Base-by-base conservation (phyloP, 2,329 filamentous ascomycete genomes). In the Pseudocercospora fuligena region DNA sequence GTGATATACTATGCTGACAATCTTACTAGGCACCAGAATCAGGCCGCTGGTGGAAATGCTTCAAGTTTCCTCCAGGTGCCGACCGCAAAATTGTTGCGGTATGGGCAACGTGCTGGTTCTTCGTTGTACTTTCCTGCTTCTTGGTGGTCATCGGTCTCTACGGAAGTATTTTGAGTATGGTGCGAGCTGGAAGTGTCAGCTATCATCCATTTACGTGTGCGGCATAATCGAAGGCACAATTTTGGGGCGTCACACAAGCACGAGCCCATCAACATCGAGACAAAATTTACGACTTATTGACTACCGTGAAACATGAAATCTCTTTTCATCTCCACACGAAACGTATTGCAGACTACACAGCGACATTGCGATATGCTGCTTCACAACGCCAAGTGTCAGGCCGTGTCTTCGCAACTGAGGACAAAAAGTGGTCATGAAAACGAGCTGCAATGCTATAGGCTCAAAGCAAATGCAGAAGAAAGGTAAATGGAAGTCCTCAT, bases 151-250 rank as follows among this genome's bases (percentile, higher is more conserved):
- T 63, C 23, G 64, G 64, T 16, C 47, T 61, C 6, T 66, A 66
- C 21, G 64, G 64, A 19, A 66, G 64, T 23, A 63, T 66, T 19
- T 43, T 63, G 29, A 66, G 60, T n/a, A 66, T 66, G 64, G 46
- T 63, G 31, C 53, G 56, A 56, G 40, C 62, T 54, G 61, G 64
- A 16, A 46, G 54, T 14, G 25, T 29, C 5, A 43, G 46, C 16
- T 66, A 66, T 54, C 43, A 57, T 7, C 64, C 64, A 12, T 66
- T 66, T n/a, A 63, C 64, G n/a, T 66, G 61, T 25, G 40, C 54
- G 16, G 53, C 40, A 29, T 60, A 21, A 60, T 58, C 29, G 25
- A 21, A 23, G 8, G 4, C 47, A 8, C 47, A 21, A 21, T 51
- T 25, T 21, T 51, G 47, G 47, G 19, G 3, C 19, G 19, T 21